Evolutionary conservation across 2,329 filamentous ascomycete species (phyloP), one percentile per base, ranked within the genome.

Genomic region (Arthrobotrys musiformis): DNA sequence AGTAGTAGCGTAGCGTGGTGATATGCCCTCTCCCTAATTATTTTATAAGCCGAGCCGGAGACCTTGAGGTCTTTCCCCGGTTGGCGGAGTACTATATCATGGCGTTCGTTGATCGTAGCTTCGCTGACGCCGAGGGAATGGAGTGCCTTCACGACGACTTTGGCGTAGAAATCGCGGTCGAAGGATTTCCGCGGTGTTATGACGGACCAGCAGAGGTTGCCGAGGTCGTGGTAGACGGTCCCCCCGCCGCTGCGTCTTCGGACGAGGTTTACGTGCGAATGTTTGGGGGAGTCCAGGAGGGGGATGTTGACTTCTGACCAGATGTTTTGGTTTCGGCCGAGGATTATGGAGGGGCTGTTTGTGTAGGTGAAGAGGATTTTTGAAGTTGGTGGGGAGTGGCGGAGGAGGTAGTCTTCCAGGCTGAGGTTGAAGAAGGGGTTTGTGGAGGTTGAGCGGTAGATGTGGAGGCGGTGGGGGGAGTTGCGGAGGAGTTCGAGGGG

Each of bases 261-360:
- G 4, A 99, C 92, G 11, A 97, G 89, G 58, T 82, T 15, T 74
- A 79, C 78, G 77, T 80, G 78, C 63, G 70, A 61, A 13, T 75
- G 67, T 24, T 78, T 48, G 79, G 80, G 35, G 79, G 82, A 79
- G 81, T 83, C 19, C 7, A 97, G 85, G 0, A 89, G 86, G 42
- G 85, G 85, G 7, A 97, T 87, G 82, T 97, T 92, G 78, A 93
- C 90, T 85, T 99, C 95, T 7, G 93, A 87, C 95, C 94, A 99
- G 66, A 95, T 95, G 83, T 99, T 99, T 85, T 99, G 95, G 83
- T 99, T 99, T 76, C 95, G 90, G 48, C 95, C 95, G 80, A 99
- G 91, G 82, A 99, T 90, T 75, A 99, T 88, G 82, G 92, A 93
- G 0, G 94, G 93, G 40, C 89, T 85, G 84, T 99, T 98, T 81